Base-by-base conservation (phyloP, 2,329 filamentous ascomycete species). In the Chalara sp. region DNA sequence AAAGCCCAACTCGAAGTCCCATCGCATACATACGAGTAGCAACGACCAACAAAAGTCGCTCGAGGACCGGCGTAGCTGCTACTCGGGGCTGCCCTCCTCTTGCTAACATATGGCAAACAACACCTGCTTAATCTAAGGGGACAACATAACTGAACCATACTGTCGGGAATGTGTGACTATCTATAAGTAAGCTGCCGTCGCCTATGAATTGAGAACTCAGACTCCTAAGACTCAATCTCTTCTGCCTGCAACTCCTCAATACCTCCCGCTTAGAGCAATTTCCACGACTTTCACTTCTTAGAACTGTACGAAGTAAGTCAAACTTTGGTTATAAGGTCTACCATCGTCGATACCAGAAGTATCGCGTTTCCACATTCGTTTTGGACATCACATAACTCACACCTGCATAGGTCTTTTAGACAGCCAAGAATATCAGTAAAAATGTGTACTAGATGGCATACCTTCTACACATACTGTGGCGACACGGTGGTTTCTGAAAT, bases 101-200 rank as follows among this genome's bases (percentile, higher is more conserved):
- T 49, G 56, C 50, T 47, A 21, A 53, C 55, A 54, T 46, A 62
- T 61, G 58, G 58, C 60, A 62, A 63, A 61, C 58, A 63, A 59
- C 53, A 54, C 44, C 32, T 51, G 56, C 21, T 21, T 21, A 3
- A 21, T 21, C 21, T 21, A 21, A 21, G 21, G 2, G 21, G 21
- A 21, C 21, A 21, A 21, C 21, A 21, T 21, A 52, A 47, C 53
- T 49, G 58, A 59, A 61, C 63, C 61, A 51, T 52, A 54, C 44
- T 53, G 51, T 62, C 60, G 63, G 62, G 57, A 48, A 64, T 63
- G 60, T 61, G 57, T 58, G 56, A 63, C 58, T 51, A 53, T 37
- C 47, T 64, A 64, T 64, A 65, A 64, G 57, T 53, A 59, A 55
- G 54, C 49, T 58, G 50, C 58, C 56, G 58, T 54, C 55, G 52